A percentile compares a stretch with the other conserved stretches of the same genome.
Conservation (phyloP, 2,329 filamentous ascomycete species). For the Blastomyces parvus region DNA sequence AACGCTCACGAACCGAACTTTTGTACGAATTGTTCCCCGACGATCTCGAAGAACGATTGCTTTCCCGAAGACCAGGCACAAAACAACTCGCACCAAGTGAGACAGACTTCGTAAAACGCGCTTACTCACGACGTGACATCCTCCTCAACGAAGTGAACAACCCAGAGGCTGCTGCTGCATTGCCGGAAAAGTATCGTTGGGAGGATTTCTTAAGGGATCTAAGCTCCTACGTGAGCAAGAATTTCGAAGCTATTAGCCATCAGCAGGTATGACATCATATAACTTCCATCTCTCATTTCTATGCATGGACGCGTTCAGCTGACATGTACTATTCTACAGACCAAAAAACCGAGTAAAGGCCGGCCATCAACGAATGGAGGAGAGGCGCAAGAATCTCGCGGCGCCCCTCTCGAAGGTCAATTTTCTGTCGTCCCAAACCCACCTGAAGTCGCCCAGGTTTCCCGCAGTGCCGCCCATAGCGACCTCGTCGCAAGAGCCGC, state of each 20-base stretch:
- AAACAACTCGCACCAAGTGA: conserved; percentile 49
- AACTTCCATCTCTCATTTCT: background rate
- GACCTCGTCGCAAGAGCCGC: conserved; percentile 41
- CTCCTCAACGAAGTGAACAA: conserved; percentile 47
- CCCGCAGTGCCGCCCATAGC: conserved; percentile 32
- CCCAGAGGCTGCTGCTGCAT: conserved; percentile 38
- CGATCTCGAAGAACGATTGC: conserved; percentile 46
- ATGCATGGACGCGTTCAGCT: conserved; percentile 12
- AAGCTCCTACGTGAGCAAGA: conserved; percentile 49
- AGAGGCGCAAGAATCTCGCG: conserved; percentile 29
- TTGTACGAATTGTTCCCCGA: conserved; percentile 52
- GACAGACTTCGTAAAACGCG: conserved; percentile 49
- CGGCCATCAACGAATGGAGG: conserved; percentile 30
- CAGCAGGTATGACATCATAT: conserved; percentile 32
- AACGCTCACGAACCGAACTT: conserved; percentile 47
- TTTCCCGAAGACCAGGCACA: conserved; percentile 46
- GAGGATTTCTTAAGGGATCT: conserved; percentile 53
- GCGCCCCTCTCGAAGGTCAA: conserved; percentile 34
- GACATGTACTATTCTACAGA: conserved; percentile 20
- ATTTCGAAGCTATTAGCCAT: conserved; percentile 45
- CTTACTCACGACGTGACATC: conserved; percentile 47
- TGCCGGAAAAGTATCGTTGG: conserved; percentile 55
- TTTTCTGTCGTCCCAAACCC: conserved; percentile 32
- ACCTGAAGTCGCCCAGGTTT: conserved; percentile 29
- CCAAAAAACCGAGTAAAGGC: conserved; percentile 33